Base-by-base conservation (phyloP, 768 basidiomycete species). In the Termitomyces sp. region DNA sequence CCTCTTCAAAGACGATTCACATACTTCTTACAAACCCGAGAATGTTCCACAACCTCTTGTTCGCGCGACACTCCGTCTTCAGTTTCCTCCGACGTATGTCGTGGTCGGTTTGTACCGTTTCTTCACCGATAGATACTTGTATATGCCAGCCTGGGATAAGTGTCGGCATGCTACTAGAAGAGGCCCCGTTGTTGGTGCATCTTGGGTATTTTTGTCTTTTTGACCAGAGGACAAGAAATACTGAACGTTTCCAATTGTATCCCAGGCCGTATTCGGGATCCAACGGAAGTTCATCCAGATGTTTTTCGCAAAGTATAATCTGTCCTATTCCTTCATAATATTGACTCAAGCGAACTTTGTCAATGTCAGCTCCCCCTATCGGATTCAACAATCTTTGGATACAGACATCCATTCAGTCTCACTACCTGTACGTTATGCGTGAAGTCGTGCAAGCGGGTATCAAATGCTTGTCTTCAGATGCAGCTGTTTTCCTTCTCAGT, bases 61-160 rank as follows among this genome's bases (percentile, higher is more conserved):
- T 25, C 73, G 80, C n/a, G 83, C 87, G 0, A 74, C 76, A 1
- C 67, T 78, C 11, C 79, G 90, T 27, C 78, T 96, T 50, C 73
- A 84, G 40, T 88, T 93, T 60, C 85, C 91, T 0, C 90, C 94
- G 0, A 85, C 86, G 3, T 97, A 97, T 66, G 84, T 86, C 43
- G 69, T 91, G 4, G 92, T 97, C 0, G 94, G 94, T 0, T 79
- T 85, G 16, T 96, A 95, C 68, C 76, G 94, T 27, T 74, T 97
- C 6, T 78, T 84, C 63, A 91, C 88, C 0, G 93, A 95, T 67
- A 75, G 79, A 36, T 70, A 70, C 13, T 72, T 96, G 32, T 85
- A 83, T 56, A 71, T 75, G 23, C 91, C 93, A 4, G 85, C 88
- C 7, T 92, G 94, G 91, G 73, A 88, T 64, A 94, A 92, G 71